Evolutionary conservation across 257 asterid genomes (phyloP).

Genomic region (Leonotis leonurus): DNA sequence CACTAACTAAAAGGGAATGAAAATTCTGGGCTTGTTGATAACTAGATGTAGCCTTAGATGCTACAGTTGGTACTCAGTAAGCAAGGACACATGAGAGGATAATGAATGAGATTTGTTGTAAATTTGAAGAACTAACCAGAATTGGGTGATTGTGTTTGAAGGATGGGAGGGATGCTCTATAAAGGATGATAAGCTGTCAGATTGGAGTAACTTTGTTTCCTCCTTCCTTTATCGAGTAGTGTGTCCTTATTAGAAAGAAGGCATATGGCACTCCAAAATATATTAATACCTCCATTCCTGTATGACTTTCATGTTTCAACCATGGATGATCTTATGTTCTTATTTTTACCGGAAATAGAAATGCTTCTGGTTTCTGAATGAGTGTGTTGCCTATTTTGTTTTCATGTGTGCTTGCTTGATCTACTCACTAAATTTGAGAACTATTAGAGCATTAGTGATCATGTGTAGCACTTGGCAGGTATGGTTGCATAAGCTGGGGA

Average conservation of each 20-base stretch:
- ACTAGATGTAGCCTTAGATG: background rate
- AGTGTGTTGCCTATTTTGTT: background rate
- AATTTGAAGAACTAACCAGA: background rate
- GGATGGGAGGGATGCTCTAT: background rate
- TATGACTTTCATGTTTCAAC: background rate
- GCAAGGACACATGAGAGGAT: background rate
- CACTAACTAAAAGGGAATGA: background rate
- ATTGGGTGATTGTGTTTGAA: background rate
- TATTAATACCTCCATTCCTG: background rate
- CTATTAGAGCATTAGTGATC: background rate
- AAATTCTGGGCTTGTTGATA: background rate
- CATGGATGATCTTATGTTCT: background rate
- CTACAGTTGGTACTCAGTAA: background rate
- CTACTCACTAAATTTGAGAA: background rate
- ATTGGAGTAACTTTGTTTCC: background rate
- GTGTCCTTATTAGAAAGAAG: background rate
- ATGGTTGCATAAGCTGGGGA: slow-evolving; percentile 77
- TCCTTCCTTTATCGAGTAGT: background rate
- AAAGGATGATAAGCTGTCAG: background rate
- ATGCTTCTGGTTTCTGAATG: slow-evolving; percentile 4
- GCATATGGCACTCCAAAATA: background rate
- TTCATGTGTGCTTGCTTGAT: background rate
- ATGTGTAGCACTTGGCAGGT: slow-evolving; percentile 40
- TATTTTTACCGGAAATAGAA: background rate
- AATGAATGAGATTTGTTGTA: background rate